Evolutionary conservation across 2,329 filamentous ascomycete genomes (phyloP), one percentile per base, ranked within the genome.

Genomic region (Hypoxylon sp.): DNA sequence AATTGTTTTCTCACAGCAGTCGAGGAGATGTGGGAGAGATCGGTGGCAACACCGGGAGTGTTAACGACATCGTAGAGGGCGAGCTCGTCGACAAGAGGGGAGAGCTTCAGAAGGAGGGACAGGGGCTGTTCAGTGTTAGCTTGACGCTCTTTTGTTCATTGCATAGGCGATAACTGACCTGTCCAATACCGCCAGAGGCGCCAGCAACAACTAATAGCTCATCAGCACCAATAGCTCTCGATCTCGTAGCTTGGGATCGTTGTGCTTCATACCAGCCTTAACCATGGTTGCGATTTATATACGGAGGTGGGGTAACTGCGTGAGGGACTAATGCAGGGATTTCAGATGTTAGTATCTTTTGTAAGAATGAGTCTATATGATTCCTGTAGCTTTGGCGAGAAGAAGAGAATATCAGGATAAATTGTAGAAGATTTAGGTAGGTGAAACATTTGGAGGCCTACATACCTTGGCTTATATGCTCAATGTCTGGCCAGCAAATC

Each of bases 11-110:
- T 81, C 81, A 91, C 92, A 72, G 96, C 95, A 75, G 89, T 88
- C 70, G 94, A 93, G 67, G 95, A 97, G 84, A 99, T 98, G 88
- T 99, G 96, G 68, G 94, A 98, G 68, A 99, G 90, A 82, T 99
- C 96, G 78, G 95, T 91, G 73, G 94, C 93, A 79, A 99, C 96
- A 83, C 96, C 96, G 76, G 94, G 94, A 55, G 94, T 97, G 89
- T 98, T 98, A 83, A 98, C 95, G 74, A 99, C 94, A 97, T 99
- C 96, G 87, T 98, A 99, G 77, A 99, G 92, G 69, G 94, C 88
- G 77, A 99, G 93, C 86, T 98, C 93, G 78, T 95, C 92, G 78
- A 99, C 87, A 79, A 93, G 89, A 73, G 94, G 92, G 79, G 87
- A 93, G 74, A 92, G 89, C 89, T 99, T 99, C 81, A 98, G 88